Evolutionary conservation across 78 protist species (phyloP).

Genomic region (Cavenderia fasciculata): DNA sequence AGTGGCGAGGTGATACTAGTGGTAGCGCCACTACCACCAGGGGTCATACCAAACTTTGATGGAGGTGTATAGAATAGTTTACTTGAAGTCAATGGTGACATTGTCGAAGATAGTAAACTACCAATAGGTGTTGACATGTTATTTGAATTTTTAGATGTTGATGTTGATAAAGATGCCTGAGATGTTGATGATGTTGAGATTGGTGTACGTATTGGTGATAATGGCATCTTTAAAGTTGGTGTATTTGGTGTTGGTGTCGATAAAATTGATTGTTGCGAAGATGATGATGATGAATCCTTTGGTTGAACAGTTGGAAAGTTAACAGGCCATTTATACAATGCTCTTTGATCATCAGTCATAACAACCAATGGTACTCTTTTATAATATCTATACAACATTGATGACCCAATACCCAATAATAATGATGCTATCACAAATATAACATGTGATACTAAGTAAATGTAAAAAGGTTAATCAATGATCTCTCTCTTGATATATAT

Average conservation of each 20-base stretch:
- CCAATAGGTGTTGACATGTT: background rate
- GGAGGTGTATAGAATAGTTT: background rate
- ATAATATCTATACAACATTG: slow-evolving; percentile 12
- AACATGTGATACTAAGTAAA: slow-evolving; percentile 1
- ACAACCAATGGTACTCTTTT: slow-evolving; percentile 30
- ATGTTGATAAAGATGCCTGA: background rate
- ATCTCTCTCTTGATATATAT: background rate
- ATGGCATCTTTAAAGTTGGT: background rate
- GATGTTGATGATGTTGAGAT: slow-evolving; percentile 3
- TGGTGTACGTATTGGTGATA: background rate
- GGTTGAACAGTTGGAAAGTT: slow-evolving; percentile 54
- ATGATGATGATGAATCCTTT: slow-evolving; percentile 2
- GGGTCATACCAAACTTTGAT: background rate
- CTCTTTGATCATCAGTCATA: slow-evolving; percentile 47
- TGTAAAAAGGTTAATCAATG: background rate
- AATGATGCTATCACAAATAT: background rate
- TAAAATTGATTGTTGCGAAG: background rate
- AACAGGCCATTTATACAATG: slow-evolving; percentile 46
- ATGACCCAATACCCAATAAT: background rate
- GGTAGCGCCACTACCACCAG: no score
- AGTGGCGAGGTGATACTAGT: background rate
- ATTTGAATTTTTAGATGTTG: background rate
- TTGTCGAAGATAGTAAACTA: background rate
- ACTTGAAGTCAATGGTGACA: background rate
- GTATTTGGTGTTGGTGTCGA: background rate